Percentiles rank a stretch among this genome's conserved stretches.
phyloP scores from a whole-genome alignment of 1,139 yeast species.

The Lodderomyces oxycetoniae region DNA sequence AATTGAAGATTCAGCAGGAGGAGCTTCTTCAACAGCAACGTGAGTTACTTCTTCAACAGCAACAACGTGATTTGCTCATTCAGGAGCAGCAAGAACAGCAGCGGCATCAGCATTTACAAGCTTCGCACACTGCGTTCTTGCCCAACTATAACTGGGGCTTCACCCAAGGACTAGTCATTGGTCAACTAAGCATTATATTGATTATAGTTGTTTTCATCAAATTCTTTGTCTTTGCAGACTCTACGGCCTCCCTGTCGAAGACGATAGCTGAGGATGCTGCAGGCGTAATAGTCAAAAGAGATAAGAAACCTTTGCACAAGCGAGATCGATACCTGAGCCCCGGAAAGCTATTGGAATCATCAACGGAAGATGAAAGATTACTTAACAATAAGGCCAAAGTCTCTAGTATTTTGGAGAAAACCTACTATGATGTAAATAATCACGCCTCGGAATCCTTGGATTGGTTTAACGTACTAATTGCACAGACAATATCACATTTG shows the following conservation, averaged over 20 bases:
- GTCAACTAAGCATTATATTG: constrained; percentile 78
- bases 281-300: constrained; percentile 37
- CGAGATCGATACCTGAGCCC: neutral
- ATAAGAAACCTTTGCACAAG: constrained; percentile 15
- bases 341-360: constrained; percentile 1
- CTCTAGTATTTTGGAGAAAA: constrained; percentile 69
- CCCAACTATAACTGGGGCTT: constrained; percentile 52
- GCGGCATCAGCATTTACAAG: constrained; percentile 5
- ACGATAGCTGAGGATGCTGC: constrained; percentile 27
- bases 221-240: constrained; percentile 84
- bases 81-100: constrained; percentile 16
- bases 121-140: neutral
- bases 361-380: constrained; percentile 21
- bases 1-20: constrained; percentile 30
- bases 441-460: constrained; percentile 90
- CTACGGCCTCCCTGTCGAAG: constrained; percentile 33
- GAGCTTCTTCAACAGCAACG: constrained; percentile 26
- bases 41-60: constrained; percentile 28
- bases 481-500: constrained; percentile 83
- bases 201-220: constrained; percentile 73
- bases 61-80: constrained; percentile 22
- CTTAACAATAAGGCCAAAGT: constrained; percentile 16
- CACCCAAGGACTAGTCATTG: constrained; percentile 72
- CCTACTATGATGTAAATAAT: constrained; percentile 83
- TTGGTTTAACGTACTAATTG: constrained; percentile 93